These are phyloP conservation scores for Puya raimondii DNA, from an alignment of 176 grass and related monocot genomes.

Conservation along the genomic window DNA sequence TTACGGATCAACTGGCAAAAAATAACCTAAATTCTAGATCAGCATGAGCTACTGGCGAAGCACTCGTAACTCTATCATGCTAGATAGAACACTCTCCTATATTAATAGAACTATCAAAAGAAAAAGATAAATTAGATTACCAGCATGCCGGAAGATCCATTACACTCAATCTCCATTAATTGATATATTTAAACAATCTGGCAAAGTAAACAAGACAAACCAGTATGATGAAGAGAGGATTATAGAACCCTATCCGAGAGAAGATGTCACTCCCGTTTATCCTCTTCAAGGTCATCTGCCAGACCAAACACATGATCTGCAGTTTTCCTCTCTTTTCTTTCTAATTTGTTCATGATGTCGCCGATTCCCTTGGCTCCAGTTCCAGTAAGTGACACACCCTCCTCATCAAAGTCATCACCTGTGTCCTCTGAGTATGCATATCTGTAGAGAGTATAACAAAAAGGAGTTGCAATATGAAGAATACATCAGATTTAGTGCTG, in stretches of 20 bases:
- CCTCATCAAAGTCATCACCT: constrained; percentile 78
- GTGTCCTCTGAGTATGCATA: constrained; percentile 87
- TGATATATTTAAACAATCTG: neutral
- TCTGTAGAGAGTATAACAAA: constrained; percentile 33
- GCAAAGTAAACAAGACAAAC: constrained; percentile 22
- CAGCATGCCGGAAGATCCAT: too few relatives aligned
- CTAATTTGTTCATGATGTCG: constrained; percentile 76
- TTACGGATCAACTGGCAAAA: too few relatives aligned
- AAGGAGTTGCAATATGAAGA: neutral
- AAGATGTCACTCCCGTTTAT: constrained; percentile 71
- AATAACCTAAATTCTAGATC: too few relatives aligned
- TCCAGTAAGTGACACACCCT: constrained; percentile 72
- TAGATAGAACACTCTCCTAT: too few relatives aligned
- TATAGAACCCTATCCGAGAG: constrained; percentile 17
- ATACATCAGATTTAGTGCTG: neutral
- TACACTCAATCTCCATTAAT: too few relatives aligned
- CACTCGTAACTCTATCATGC: too few relatives aligned
- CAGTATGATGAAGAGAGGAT: constrained; percentile 38
- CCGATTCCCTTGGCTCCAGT: constrained; percentile 71
- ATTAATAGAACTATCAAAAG: too few relatives aligned
- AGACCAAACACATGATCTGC: constrained; percentile 49
- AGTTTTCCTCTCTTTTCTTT: constrained; percentile 40
- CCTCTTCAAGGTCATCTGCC: constrained; percentile 45
- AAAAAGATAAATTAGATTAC: too few relatives aligned
- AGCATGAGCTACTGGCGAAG: too few relatives aligned